Conservation (phyloP, 2,329 filamentous ascomycete genomes). For the Emmonsia crescens region DNA sequence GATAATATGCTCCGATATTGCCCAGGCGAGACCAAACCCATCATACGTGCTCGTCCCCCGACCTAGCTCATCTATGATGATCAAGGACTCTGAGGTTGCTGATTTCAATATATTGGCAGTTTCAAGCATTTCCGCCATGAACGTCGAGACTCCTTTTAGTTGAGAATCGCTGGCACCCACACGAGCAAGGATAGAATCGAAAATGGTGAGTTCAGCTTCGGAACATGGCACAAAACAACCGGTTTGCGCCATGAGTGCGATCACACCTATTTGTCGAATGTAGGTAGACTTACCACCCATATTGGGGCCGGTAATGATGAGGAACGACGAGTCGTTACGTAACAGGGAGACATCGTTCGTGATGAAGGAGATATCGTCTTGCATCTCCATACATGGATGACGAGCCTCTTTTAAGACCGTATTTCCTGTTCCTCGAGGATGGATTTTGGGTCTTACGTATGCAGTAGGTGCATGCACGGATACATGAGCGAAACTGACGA, state of each 20-base stretch:
- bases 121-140: constrained; percentile 99
- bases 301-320: constrained; percentile 95
- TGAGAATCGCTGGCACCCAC: constrained; percentile 95
- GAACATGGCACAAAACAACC: constrained; percentile 92
- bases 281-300: constrained; percentile 99
- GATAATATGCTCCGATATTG: constrained; percentile 94
- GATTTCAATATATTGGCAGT: constrained; percentile 98
- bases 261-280: constrained; percentile 92
- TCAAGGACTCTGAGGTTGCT: constrained; percentile 85
- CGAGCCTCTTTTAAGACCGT: constrained; percentile 87
- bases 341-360: constrained; percentile 86
- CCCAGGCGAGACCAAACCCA: constrained; percentile 97
- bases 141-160: constrained; percentile 94
- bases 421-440: constrained; percentile 74
- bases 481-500: constrained; percentile 85
- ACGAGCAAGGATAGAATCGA: constrained; percentile 90
- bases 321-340: constrained; percentile 71
- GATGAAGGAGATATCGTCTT: constrained; percentile 97
- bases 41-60: constrained; percentile 97
- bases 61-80: constrained; percentile 96
- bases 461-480: constrained; percentile 85
- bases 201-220: constrained; percentile 85
- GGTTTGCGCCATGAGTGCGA: constrained; percentile 92
- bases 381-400: constrained; percentile 96
- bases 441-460: constrained; percentile 84